Evolutionary conservation across 106 monocot genomes (phyloP), one percentile per base, ranked within the genome.

Genomic region (Triglochin maritima): DNA sequence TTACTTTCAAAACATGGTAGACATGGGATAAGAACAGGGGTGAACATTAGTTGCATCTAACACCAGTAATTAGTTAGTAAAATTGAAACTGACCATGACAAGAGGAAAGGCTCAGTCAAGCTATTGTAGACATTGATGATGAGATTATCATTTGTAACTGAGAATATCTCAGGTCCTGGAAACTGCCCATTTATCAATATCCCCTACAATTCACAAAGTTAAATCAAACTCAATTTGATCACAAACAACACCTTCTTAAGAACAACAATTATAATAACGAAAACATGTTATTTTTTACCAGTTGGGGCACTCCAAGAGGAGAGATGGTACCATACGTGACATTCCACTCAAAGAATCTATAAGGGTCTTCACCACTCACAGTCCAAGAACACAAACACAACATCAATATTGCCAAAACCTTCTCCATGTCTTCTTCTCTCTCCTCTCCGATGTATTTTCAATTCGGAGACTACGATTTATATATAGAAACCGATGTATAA

Each of bases 241-340:
- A 60, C 17, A 16, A 59, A 42, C 59, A 59, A 42, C 6, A 56
- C 16, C 5, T 56, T 10, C n/a, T n/a, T 56, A 12, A 56, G 16
- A 9, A 5, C n/a, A 14, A 4, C 12, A 56, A 56, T n/a, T 9
- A n/a, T 10, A 12, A 53, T 2, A 12, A 53, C 7, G 53, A 53
- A 53, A 12, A 53, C 10, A 53, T 29, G 29, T 29, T 29, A 12
- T 9, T 17, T 60, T 42, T 46, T 14, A 59, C 69, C 69, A 59
- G 44, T 47, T 70, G 69, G 7, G 57, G 69, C 9, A 70, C 69
- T 12, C 57, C 69, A 46, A 70, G 69, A 56, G 61, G 83, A 12
- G 17, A 69, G 53, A 83, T 83, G 58, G 62, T 69, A 7, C 83
- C 83, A 17, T 65, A 79, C 45, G 79, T 83, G 46, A 83, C 78